Conservation (phyloP, 768 basidiomycete species). For the Chalciporus chontae region DNA sequence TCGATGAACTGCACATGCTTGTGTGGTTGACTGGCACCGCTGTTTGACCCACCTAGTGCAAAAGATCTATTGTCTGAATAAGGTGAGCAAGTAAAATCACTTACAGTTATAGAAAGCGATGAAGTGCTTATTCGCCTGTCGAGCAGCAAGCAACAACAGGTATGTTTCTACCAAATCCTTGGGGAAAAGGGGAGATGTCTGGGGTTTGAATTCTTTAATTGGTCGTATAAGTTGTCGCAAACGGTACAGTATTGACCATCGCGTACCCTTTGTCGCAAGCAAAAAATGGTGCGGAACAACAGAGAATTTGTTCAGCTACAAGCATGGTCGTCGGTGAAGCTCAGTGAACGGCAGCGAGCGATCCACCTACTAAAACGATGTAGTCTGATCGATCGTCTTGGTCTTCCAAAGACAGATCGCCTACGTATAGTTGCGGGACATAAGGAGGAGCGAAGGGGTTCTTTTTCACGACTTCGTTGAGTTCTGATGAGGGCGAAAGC, state of each 20-base stretch:
- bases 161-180: conserved; percentile 77
- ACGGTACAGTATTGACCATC: background rate
- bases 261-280: conserved; percentile 77
- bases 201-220: conserved; percentile 63
- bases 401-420: conserved; percentile 56
- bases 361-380: conserved; percentile 60
- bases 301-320: conserved; percentile 82
- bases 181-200: conserved; percentile 77
- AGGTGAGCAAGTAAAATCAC: conserved; percentile 12
- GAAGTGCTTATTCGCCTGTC: conserved; percentile 51
- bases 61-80: background rate
- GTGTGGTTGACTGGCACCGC: conserved; percentile 87
- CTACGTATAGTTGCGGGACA: conserved; percentile 67
- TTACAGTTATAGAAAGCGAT: conserved; percentile 92
- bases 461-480: conserved; percentile 24
- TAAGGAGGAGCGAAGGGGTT: conserved; percentile 92
- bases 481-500: conserved; percentile 23
- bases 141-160: conserved; percentile 66
- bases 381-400: conserved; percentile 54
- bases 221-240: conserved; percentile 1
- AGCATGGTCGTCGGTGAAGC: conserved; percentile 4
- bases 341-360: background rate
- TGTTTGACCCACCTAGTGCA: conserved; percentile 60
- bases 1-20: conserved; percentile 91
- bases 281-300: conserved; percentile 84